Evolutionary conservation across 805 yeast species (phyloP), one percentile per base, ranked within the genome.

Genomic region (Candida easanensis): DNA sequence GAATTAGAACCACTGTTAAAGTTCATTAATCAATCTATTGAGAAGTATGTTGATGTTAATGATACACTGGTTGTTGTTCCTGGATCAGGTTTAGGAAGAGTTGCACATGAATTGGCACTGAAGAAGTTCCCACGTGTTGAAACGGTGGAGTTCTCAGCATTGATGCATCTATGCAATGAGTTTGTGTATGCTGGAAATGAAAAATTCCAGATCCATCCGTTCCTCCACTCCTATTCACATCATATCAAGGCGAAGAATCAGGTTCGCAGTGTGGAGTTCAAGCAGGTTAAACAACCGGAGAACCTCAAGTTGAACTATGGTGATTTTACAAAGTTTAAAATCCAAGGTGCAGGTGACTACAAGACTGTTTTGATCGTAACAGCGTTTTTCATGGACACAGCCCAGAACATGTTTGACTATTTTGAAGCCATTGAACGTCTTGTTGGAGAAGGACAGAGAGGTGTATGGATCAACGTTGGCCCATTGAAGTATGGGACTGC

Each of bases 401-500:
- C 97, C 0, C 95, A 88, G 54, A 87, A 90, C 56, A 59, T 88
- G 38, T 70, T 91, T 49, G 82, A 79, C 32, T 90, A 90, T 61
- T 62, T 91, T 42, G 84, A 83, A 41, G 64, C 83, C 1, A 80
- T 91, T 28, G 74, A 75, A 43, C 54, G 61, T 10, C 54, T 82
- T 27, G 63, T 70, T 10, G 55, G 56, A 8, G 69, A 66, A 8
- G 38, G 37, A 5, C 67, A 66, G 14, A 72, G 72, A 4, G 82
- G 87, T 0, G 69, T 74, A 33, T 91, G 98, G 98, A 78, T 91
- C 49, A 91, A 93, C 59, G 71, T 81, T 13, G 99, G 99, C 0
- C 99, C 99, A 0, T 69, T 93, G 48, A 85, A 90, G 61, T 91
- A 93, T 69, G 97, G 97, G 0, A 79, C 88, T 3, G 85, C 89